Conservation (phyloP, 805 yeast species). For the Starmerella vaccinii region DNA sequence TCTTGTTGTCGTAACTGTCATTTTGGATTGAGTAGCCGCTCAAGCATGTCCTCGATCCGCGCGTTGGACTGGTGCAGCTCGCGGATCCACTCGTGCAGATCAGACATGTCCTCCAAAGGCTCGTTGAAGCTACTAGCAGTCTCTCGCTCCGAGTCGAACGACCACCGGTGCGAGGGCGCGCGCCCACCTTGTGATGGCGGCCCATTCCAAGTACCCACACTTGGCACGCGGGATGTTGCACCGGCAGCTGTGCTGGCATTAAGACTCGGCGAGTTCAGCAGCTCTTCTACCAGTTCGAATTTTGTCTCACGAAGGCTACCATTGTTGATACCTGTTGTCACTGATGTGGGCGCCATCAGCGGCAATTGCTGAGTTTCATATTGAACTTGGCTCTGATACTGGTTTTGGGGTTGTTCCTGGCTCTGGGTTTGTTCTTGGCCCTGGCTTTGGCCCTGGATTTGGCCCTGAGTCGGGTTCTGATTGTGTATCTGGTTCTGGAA, state of each 20-base stretch:
- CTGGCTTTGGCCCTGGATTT: not conserved
- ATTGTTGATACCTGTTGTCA: constrained; percentile 3
- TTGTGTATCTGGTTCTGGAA: not conserved
- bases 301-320: constrained; percentile 14
- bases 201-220: not conserved
- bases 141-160: constrained; percentile 13
- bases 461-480: not conserved
- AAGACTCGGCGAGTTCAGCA: constrained; percentile 8
- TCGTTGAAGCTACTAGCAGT: constrained; percentile 5
- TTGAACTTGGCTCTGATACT: not conserved
- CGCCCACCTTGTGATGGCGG: not conserved
- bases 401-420: not conserved
- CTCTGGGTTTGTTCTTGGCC: not conserved
- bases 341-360: not conserved
- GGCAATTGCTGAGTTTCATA: not conserved
- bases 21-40: constrained; percentile 4
- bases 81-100: constrained; percentile 13
- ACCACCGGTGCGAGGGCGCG: constrained; percentile 10
- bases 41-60: constrained; percentile 17
- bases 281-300: constrained; percentile 18
- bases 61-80: constrained; percentile 17
- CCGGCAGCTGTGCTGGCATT: not conserved
- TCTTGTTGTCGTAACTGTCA: not conserved
- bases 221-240: not conserved
- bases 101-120: constrained; percentile 9